Conservation (phyloP, 1,139 yeast genomes). For the Lodderomyces parapsilosis region DNA sequence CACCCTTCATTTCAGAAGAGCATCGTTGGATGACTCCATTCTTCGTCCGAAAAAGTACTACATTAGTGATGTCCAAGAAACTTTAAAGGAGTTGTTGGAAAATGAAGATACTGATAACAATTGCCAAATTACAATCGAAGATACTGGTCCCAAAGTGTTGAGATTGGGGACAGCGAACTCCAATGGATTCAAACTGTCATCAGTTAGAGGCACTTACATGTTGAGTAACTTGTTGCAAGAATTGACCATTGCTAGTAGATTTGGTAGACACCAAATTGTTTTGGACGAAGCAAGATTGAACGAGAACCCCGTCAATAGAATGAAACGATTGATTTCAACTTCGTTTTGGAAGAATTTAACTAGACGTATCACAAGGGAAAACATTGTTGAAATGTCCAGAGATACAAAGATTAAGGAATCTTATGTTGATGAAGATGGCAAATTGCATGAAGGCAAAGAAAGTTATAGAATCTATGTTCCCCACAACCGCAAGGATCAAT, state of each 20-base stretch:
- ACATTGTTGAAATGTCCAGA: slow-evolving; percentile 67
- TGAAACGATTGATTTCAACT: slow-evolving; percentile 70
- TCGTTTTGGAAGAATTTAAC: slow-evolving; percentile 84
- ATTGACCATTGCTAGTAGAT: slow-evolving; percentile 78
- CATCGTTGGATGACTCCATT: slow-evolving; percentile 63
- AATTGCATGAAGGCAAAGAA: slow-evolving; percentile 28
- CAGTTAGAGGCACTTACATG: slow-evolving; percentile 89
- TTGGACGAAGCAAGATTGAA: slow-evolving; percentile 80
- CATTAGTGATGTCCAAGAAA: slow-evolving; percentile 72
- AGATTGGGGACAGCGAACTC: slow-evolving; percentile 83
- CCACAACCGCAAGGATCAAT: slow-evolving; percentile 65
- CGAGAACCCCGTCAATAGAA: slow-evolving; percentile 83
- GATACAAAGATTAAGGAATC: slow-evolving; percentile 77
- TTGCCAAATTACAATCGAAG: slow-evolving; percentile 88
- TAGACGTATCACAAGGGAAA: slow-evolving; percentile 62
- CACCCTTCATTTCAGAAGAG: slow-evolving; percentile 43
- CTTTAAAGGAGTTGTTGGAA: slow-evolving; percentile 65
- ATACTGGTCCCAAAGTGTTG: slow-evolving; percentile 87
- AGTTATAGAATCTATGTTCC: slow-evolving; percentile 82
- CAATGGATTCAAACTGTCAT: slow-evolving; percentile 70
- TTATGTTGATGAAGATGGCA: slow-evolving; percentile 39
- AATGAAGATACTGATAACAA: slow-evolving; percentile 87
- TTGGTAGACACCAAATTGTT: slow-evolving; percentile 74
- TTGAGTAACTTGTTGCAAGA: slow-evolving; percentile 86
- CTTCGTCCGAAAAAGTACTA: slow-evolving; percentile 55